phyloP scores from a whole-genome alignment of 2,329 filamentous ascomycete species.

The Didymella pinodella region DNA sequence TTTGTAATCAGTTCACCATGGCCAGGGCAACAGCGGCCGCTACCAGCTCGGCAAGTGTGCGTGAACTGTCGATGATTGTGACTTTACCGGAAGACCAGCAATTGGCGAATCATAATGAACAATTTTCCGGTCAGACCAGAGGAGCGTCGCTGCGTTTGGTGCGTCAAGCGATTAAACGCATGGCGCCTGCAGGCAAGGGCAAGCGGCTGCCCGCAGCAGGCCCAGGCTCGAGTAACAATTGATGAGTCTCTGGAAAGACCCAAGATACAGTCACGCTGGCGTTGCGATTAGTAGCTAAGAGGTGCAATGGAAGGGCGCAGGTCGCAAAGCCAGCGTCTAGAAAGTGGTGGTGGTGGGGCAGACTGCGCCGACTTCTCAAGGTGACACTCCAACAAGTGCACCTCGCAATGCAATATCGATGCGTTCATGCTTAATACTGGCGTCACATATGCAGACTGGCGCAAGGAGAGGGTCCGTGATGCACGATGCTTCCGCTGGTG shows the following conservation, averaged over 20 bases:
- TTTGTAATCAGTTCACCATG: not conserved
- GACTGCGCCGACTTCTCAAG: not conserved
- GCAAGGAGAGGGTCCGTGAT: slow-evolving; percentile 7
- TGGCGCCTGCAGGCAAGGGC: slow-evolving; percentile 16
- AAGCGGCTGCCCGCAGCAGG: slow-evolving; percentile 30
- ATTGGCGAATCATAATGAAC: slow-evolving; percentile 33
- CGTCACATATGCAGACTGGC: slow-evolving; percentile 14
- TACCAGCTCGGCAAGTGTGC: slow-evolving; percentile 33
- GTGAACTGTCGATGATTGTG: slow-evolving; percentile 34
- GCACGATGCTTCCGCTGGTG: slow-evolving; percentile 26
- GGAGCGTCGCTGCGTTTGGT: slow-evolving; percentile 32
- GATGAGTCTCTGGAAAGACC: slow-evolving; percentile 32
- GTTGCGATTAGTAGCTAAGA: not conserved
- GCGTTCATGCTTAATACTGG: slow-evolving; percentile 7
- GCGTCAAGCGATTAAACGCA: slow-evolving; percentile 32
- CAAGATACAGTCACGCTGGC: slow-evolving; percentile 11
- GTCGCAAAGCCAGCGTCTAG: not conserved
- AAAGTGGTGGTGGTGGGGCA: slow-evolving; percentile 5
- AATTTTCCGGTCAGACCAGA: slow-evolving; percentile 46
- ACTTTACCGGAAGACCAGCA: slow-evolving; percentile 1
- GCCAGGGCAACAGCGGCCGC: not conserved
- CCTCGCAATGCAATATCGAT: slow-evolving; percentile 2
- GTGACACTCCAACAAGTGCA: slow-evolving; percentile 8
- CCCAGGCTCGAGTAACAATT: slow-evolving; percentile 22
- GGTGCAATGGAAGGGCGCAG: slow-evolving; percentile 10